Conservation (phyloP, 768 basidiomycete genomes). For the Lentinula lateritia region DNA sequence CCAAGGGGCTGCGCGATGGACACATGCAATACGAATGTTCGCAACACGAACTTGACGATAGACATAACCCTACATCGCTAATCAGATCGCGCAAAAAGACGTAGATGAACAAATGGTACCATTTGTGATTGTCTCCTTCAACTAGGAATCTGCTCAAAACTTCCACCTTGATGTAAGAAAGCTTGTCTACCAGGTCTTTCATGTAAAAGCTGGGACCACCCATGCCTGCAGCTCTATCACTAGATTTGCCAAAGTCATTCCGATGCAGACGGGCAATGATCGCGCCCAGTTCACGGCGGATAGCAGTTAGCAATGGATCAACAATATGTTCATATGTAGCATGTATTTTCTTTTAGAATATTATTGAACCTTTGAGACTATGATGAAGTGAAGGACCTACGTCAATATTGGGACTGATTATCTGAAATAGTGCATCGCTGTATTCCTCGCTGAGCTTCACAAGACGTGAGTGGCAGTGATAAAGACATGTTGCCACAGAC, state of each 20-base stretch:
- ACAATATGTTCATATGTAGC: constrained; percentile 49
- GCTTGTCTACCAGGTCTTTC: constrained; percentile 86
- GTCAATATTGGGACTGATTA: constrained; percentile 51
- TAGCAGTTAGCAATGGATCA: constrained; percentile 57
- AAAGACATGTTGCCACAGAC: constrained; percentile 72
- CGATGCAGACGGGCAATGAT: constrained; percentile 83
- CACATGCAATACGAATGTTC: constrained; percentile 88
- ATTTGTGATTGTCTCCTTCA: constrained; percentile 66
- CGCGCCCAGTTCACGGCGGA: constrained; percentile 75
- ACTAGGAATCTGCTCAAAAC: constrained; percentile 65
- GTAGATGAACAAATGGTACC: constrained; percentile 51
- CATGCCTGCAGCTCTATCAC: constrained; percentile 60
- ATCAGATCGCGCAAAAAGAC: neutral
- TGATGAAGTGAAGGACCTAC: constrained; percentile 29
- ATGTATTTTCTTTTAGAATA: constrained; percentile 38
- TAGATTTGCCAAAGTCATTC: constrained; percentile 70
- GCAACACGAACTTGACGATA: constrained; percentile 76
- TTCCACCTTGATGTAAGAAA: constrained; percentile 76
- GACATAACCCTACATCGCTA: constrained; percentile 42
- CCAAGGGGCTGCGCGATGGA: constrained; percentile 89
- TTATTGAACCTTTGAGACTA: constrained; percentile 3
- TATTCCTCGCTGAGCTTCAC: constrained; percentile 66
- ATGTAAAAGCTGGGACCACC: constrained; percentile 80
- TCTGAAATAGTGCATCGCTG: constrained; percentile 46
- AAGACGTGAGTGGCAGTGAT: constrained; percentile 69